Base-by-base conservation (phyloP, 768 basidiomycete species). In the Auriscalpium orientale region DNA sequence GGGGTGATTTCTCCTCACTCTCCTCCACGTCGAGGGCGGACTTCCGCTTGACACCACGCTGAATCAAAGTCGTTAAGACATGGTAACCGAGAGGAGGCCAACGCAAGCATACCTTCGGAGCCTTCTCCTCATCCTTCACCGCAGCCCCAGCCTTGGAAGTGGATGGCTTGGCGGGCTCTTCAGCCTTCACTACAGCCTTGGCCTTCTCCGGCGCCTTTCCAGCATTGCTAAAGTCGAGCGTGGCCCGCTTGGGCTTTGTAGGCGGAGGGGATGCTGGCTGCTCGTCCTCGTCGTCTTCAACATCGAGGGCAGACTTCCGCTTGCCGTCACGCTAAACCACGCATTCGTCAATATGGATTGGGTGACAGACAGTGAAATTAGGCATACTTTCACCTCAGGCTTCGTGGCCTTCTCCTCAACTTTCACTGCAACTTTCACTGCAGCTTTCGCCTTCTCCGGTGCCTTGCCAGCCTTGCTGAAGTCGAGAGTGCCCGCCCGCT, bases 191-290 rank as follows among this genome's bases (percentile, higher is more conserved):
- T 28, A 44, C 59, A 34, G 37, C 20, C 45, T 58, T 58, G 20
- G 46, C 21, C 50, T 55, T 61, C 13, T 49, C 58, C 43, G 56
- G 59, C 36, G 64, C 51, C 55, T 62, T 60, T 46, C 58, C 62
- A 22, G 62, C 59, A 53, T 63, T 59, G 51, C 49, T 36, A 21
- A 58, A 87, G 60, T 85, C 80, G 7, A 85, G 72, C 63, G 79
- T 82, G 5, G 82, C 83, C 2, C 33, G 66, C 57, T 50, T 69
- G 73, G 0, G 70, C 60, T 64, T 73, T 63, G 28, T 28, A 0
- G 28, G 28, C 7, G 28, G 28, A 28, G 28, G 28, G 18, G 40
- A 43, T 18, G 18, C 6, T 43, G 6, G 13, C 65, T 67, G 46
- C 60, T 69, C 66, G 36, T 62, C 65, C 34, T 68, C 68, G 8